Percentiles rank a stretch among this genome's conserved stretches.
phyloP scores from a whole-genome alignment of 805 yeast species.

The Schwanniomyces pseudopolymorphus region DNA sequence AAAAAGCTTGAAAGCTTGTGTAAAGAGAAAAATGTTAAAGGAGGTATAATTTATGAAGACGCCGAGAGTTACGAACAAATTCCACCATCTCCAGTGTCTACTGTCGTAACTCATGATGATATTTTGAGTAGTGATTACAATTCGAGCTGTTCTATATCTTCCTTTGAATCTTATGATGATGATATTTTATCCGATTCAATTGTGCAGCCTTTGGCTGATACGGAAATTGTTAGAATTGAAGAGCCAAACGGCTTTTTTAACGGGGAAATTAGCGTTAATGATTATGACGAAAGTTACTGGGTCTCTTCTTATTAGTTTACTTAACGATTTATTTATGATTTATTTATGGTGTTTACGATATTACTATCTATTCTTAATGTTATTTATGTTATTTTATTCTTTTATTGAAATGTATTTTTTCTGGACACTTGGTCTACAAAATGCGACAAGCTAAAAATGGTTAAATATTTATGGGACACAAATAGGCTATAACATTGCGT shows the following conservation, averaged over 20 bases:
- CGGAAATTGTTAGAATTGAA: constrained; percentile 17
- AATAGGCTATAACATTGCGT: neutral
- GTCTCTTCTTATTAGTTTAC: constrained; percentile 6
- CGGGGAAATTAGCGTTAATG: constrained; percentile 10
- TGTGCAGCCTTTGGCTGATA: constrained; percentile 19
- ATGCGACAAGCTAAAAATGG: neutral
- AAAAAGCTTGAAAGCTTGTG: constrained; percentile 56
- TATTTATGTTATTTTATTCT: neutral
- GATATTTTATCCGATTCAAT: constrained; percentile 12
- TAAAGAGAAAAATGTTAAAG: constrained; percentile 56
- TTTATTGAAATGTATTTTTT: neutral
- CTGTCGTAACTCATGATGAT: constrained; percentile 16
- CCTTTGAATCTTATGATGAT: constrained; percentile 15
- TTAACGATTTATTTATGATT: neutral
- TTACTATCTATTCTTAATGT: neutral
- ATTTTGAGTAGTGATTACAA: constrained; percentile 20
- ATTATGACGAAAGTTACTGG: constrained; percentile 20
- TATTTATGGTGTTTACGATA: constrained; percentile 3
- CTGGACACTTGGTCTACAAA: neutral
- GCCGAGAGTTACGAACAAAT: constrained; percentile 3
- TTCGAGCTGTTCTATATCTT: constrained; percentile 13
- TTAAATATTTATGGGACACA: neutral
- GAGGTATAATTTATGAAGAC: constrained; percentile 52
- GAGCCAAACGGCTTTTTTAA: neutral
- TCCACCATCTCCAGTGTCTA: neutral